Evolutionary conservation across 176 grass and related monocot genomes (phyloP).

Genomic region (Neostapfia colusana): DNA sequence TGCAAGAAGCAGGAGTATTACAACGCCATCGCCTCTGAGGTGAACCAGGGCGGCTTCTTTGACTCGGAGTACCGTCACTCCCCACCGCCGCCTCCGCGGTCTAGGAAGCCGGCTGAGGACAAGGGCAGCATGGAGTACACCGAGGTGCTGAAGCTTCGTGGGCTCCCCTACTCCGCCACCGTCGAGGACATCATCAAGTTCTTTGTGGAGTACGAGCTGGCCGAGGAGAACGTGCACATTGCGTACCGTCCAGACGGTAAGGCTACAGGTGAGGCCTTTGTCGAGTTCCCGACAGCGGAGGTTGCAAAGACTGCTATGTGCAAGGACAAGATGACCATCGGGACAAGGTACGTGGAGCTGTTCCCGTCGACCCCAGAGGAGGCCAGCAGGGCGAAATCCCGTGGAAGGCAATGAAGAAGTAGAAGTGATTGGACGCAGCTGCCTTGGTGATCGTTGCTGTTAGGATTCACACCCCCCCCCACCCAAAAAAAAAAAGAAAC

Average conservation of each 20-base stretch:
- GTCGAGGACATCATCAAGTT: constrained; percentile 74
- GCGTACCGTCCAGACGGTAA: constrained; percentile 61
- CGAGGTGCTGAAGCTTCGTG: constrained; percentile 83
- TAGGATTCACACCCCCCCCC: too few relatives aligned
- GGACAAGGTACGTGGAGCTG: constrained; percentile 85
- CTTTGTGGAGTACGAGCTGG: constrained; percentile 74
- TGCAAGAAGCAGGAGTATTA: constrained; percentile 98
- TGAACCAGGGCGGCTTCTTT: constrained; percentile 61
- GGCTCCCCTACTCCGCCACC: constrained; percentile 80
- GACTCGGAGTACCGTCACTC: constrained; percentile 46
- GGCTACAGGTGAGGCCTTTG: constrained; percentile 80
- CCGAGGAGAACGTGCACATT: constrained; percentile 73
- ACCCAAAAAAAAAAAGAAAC: neutral
- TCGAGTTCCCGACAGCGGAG: constrained; percentile 74
- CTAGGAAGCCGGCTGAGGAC: constrained; percentile 56
- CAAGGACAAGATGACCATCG: constrained; percentile 96
- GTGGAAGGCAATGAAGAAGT: constrained; percentile 56
- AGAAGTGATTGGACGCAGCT: neutral
- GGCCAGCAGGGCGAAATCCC: constrained; percentile 53
- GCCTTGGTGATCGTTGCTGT: neutral
- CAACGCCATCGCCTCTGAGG: constrained; percentile 71
- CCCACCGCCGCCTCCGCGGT: constrained; percentile 52
- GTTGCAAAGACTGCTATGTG: constrained; percentile 80
- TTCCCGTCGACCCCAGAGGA: constrained; percentile 76
- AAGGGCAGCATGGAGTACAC: constrained; percentile 89